phyloP scores from a whole-genome alignment of 306 rosid species.

The Cyamopsis tetragonoloba region DNA sequence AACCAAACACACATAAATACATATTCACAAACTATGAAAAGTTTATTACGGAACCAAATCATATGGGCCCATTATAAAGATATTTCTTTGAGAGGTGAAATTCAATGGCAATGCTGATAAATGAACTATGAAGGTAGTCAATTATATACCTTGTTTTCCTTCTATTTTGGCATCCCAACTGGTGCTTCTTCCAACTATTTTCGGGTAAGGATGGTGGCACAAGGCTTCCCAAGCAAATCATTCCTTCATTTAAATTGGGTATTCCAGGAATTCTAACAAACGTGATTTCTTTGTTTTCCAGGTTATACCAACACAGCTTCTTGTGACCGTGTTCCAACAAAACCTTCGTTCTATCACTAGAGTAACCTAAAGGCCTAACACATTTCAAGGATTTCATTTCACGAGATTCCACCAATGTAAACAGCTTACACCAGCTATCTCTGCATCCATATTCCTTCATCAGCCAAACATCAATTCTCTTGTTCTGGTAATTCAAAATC shows the following conservation, averaged over 20 bases:
- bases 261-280: conserved; percentile 32
- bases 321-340: conserved; percentile 39
- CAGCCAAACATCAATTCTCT: conserved; percentile 53
- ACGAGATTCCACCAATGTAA: conserved; percentile 26
- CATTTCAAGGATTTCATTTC: conserved; percentile 14
- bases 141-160: conserved; percentile 43
- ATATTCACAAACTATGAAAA: not conserved
- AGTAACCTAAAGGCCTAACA: conserved; percentile 58
- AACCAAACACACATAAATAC: not conserved
- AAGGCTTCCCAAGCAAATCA: conserved; percentile 49
- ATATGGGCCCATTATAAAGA: not conserved
- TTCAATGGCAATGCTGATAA: too few relatives aligned
- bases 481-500: conserved; percentile 29
- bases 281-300: conserved; percentile 12
- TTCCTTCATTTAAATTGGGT: conserved; percentile 42
- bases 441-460: conserved; percentile 49
- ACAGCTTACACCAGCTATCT: conserved; percentile 55
- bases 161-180: conserved; percentile 8
- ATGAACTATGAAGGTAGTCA: not conserved
- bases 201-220: conserved; percentile 35
- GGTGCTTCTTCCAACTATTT: conserved; percentile 4
- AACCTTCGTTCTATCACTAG: conserved; percentile 33
- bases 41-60: not conserved
- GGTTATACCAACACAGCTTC: conserved; percentile 55
- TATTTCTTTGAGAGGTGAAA: not conserved